Conservation (phyloP, 768 basidiomycete genomes). For the Filobasidium floriforme region DNA sequence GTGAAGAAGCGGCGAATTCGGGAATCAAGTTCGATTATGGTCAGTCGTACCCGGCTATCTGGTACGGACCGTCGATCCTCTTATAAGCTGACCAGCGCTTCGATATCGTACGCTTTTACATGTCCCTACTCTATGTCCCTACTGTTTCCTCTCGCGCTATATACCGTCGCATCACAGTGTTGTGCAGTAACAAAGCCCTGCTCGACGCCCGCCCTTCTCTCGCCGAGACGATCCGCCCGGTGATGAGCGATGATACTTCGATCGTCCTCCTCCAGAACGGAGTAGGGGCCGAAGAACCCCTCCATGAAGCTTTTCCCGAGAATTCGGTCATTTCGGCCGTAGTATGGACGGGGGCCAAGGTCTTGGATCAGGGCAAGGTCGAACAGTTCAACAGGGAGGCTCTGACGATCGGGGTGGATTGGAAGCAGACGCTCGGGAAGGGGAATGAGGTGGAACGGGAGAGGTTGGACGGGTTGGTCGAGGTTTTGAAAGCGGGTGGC, state of each 20-base stretch:
- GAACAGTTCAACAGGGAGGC: conserved; percentile 41
- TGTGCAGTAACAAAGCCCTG: conserved; percentile 42
- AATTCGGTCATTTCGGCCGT: conserved; percentile 42
- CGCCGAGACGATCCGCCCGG: conserved; percentile 31
- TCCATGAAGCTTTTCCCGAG: conserved; percentile 35
- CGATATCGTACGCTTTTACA: too few relatives aligned
- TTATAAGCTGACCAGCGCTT: too few relatives aligned
- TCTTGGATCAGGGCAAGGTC: conserved; percentile 25
- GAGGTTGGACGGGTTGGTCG: conserved; percentile 31
- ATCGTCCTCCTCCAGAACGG: conserved; percentile 43
- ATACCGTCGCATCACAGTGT: conserved; percentile 24
- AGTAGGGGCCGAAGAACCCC: conserved; percentile 39
- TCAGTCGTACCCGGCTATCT: conserved; percentile 15
- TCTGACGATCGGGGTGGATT: conserved; percentile 42
- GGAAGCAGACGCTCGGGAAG: conserved; percentile 17
- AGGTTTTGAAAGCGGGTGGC: conserved; percentile 28
- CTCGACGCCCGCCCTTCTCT: conserved; percentile 40
- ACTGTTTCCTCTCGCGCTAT: neutral
- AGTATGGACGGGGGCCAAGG: conserved; percentile 37
- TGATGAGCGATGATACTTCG: conserved; percentile 30
- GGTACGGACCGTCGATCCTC: too few relatives aligned
- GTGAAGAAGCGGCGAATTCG: conserved; percentile 34
- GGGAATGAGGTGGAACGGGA: conserved; percentile 27
- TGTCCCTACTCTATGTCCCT: conserved; percentile 31
- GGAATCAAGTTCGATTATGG: conserved; percentile 22